Percentiles rank a stretch among this genome's conserved stretches.
phyloP scores from a whole-genome alignment of 345 rosid species.

The Durio zibethinus region DNA sequence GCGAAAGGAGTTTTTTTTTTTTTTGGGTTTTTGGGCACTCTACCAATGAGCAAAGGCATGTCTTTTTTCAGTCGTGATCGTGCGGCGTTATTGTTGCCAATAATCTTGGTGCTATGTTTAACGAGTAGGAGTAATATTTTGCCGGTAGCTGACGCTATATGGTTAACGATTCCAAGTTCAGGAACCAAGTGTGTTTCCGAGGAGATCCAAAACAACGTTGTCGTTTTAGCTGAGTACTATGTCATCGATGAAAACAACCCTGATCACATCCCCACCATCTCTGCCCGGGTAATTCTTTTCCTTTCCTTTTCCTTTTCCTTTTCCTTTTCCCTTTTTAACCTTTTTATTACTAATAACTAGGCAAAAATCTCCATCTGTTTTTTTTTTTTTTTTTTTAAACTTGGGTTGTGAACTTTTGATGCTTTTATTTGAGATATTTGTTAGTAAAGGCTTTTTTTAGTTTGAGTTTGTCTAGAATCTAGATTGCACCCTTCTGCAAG shows the following conservation, averaged over 20 bases:
- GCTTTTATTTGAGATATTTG: background rate
- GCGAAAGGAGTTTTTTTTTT: background rate
- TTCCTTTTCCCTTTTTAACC: background rate
- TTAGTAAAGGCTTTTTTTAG: background rate
- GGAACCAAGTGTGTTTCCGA: conserved; percentile 93
- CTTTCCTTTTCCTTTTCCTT: background rate
- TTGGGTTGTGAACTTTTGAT: background rate
- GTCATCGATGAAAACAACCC: conserved; percentile 63
- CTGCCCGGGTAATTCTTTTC: conserved; percentile 49
- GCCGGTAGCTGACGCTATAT: conserved; percentile 54
- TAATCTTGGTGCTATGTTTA: conserved; percentile 23
- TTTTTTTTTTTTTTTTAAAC: background rate
- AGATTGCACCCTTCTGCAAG: background rate
- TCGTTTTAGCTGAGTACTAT: conserved; percentile 75
- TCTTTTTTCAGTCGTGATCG: conserved; percentile 1
- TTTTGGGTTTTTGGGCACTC: background rate
- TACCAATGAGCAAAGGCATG: background rate
- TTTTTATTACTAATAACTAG: background rate
- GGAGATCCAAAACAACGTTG: conserved; percentile 81
- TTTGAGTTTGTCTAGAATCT: background rate
- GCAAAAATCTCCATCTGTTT: conserved; percentile 3
- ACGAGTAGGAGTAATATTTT: conserved; percentile 20
- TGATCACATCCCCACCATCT: conserved; percentile 37
- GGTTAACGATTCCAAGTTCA: conserved; percentile 73
- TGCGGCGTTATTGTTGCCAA: conserved; percentile 10